Conservation (phyloP, 1,139 yeast genomes). For the Tardiomyces blankii region DNA sequence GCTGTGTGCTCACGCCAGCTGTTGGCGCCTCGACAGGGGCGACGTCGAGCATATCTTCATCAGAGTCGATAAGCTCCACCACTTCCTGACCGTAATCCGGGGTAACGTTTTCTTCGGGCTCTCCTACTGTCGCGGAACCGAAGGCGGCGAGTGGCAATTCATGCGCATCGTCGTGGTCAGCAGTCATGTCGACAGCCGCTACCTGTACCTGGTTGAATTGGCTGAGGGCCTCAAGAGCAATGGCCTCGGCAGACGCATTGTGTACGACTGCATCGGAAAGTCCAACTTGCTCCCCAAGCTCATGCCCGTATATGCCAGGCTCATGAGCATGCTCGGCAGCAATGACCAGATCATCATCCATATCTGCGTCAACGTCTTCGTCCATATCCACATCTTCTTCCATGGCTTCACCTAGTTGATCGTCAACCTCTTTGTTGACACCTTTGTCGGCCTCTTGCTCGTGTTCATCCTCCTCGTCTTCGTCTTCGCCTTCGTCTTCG, state of each 20-base stretch:
- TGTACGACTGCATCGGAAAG: not conserved
- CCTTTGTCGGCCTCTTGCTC: too few species aligned
- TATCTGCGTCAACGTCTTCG: not conserved
- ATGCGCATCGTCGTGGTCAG: not conserved
- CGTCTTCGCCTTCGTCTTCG: not conserved
- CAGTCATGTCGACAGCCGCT: not conserved
- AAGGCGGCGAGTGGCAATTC: not conserved
- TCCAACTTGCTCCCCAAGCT: not conserved
- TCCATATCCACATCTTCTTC: not conserved
- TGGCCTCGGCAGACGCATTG: not conserved
- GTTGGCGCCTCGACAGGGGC: too few species aligned
- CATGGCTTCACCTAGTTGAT: too few species aligned
- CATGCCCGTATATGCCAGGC: not conserved
- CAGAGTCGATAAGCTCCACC: not conserved
- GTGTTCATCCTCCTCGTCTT: too few species aligned
- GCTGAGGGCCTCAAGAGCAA: not conserved
- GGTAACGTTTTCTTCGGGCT: not conserved
- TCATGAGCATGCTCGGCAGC: not conserved
- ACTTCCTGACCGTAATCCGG: not conserved
- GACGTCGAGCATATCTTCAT: not conserved
- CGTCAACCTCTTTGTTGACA: too few species aligned
- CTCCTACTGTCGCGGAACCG: not conserved
- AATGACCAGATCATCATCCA: not conserved
- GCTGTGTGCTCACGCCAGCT: too few species aligned
- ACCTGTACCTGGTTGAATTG: not conserved